These are phyloP conservation scores for Gomphus sp. DNA, from an alignment of 1,284 basidiomycete species.

Conservation along the genomic window DNA sequence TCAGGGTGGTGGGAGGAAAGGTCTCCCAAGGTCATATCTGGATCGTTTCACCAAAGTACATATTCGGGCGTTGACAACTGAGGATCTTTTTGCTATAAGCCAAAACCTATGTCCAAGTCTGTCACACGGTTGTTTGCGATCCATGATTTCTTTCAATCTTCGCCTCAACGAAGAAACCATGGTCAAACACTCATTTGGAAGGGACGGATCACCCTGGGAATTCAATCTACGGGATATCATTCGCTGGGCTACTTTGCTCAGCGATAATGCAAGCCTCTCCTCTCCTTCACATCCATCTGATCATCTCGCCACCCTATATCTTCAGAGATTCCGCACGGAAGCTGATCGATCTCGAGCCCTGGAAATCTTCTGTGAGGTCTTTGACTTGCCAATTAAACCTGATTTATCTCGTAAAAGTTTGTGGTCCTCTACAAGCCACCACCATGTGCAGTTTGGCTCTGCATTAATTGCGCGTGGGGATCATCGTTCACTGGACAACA, in stretches of 20 bases:
- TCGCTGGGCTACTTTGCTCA: conserved; percentile 62
- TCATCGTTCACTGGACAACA: conserved; percentile 30
- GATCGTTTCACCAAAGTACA: conserved; percentile 98
- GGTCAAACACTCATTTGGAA: conserved; percentile 62
- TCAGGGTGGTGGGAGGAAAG: conserved; percentile 97
- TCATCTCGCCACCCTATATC: conserved; percentile 67
- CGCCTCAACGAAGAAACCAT: conserved; percentile 66
- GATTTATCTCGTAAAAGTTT: conserved; percentile 27
- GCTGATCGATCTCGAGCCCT: conserved; percentile 58
- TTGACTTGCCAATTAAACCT: conserved; percentile 30
- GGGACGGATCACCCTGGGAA: conserved; percentile 93
- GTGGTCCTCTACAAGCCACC: conserved; percentile 44
- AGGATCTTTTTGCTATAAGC: conserved; percentile 80
- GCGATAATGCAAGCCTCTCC: conserved; percentile 31
- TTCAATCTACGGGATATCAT: conserved; percentile 96
- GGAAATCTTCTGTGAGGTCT: conserved; percentile 54
- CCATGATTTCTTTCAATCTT: conserved; percentile 84
- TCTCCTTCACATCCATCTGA: conserved; percentile 47
- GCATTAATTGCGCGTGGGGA: conserved; percentile 43
- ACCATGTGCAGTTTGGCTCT: conserved; percentile 63
- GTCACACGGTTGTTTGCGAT: conserved; percentile 42
- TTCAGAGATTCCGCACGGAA: conserved; percentile 76
- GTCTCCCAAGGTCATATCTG: conserved; percentile 93
- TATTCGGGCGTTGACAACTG: conserved; percentile 75
- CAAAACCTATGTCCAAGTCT: conserved; percentile 64